Base-by-base conservation (phyloP, 106 monocot genomes). In the Allium sativum region DNA sequence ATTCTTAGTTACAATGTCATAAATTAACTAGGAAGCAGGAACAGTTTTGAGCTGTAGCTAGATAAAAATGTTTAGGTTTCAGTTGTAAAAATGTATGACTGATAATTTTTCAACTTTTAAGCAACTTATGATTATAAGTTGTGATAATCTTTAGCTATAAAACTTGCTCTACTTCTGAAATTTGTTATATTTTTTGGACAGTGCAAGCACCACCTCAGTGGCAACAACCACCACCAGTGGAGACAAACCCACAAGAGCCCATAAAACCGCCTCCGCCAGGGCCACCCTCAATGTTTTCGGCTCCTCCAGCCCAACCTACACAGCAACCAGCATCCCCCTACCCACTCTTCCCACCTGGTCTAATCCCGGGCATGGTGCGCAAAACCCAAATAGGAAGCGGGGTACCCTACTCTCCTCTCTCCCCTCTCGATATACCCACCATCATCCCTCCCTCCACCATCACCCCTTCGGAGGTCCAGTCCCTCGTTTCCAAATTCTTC, bases 361-460 rank as follows among this genome's bases (percentile, higher is more conserved):
- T 96, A 22, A 96, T 96, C 44, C 95, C 95, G 11, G 95, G 95
- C 42, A 96, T 96, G 95, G 95, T 96, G n/a, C 73, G 84, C 21
- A 96, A 96, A 66, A 87, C 84, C 84, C 95, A 96, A 52, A 84
- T 96, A 15, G 95, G 95, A 40, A 90, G 90, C 12, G 95, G 95
- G 10, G 95, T 96, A 12, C 95, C 95, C 1, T 96, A 96, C 75
- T 96, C 95, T 13, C 87, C 95, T 4, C 55, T 96, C 64, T 90
- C 86, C 74, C 90, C 95, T 11, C 84, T 90, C 17, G 95, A 96
- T 68, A 96, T 96, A 45, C 95, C 95, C 8, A 90, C 95, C 3
- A 69, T 84, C 43, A 96, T 96, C 52, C 90, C 95, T 10, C 95
- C 95, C 51, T 87, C 95, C 5, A 81, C 79, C 52, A 70, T 82